These are phyloP conservation scores for Monosporozyma siamensis DNA, from an alignment of 805 yeast genomes.

Conservation along the genomic window DNA sequence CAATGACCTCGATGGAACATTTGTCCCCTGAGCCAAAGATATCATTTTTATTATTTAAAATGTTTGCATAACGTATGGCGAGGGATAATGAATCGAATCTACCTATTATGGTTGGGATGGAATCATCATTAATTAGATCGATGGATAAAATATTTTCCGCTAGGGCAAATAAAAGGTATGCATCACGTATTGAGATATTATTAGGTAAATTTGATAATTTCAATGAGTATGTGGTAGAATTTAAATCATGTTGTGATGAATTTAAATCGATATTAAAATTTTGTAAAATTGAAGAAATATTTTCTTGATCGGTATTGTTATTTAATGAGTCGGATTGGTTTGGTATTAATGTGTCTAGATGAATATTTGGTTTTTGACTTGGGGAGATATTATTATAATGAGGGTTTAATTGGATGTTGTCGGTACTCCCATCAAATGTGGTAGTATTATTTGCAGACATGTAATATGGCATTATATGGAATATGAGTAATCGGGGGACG, in stretches of 20 bases:
- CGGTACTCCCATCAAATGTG: slow-evolving; percentile 3
- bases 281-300: slow-evolving; percentile 25
- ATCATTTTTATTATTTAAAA: slow-evolving; percentile 33
- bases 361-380: slow-evolving; percentile 2
- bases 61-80: slow-evolving; percentile 36
- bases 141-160: slow-evolving; percentile 52
- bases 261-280: slow-evolving; percentile 17
- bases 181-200: slow-evolving; percentile 59
- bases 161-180: slow-evolving; percentile 55
- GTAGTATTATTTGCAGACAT: slow-evolving; percentile 2
- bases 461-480: background rate
- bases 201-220: slow-evolving; percentile 50
- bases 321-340: no score
- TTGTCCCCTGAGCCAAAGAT: slow-evolving; percentile 41
- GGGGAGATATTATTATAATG: slow-evolving; percentile 3
- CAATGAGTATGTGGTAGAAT: slow-evolving; percentile 23
- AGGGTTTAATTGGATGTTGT: slow-evolving; percentile 1
- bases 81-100: slow-evolving; percentile 36
- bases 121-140: slow-evolving; percentile 32
- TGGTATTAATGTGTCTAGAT: background rate
- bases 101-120: slow-evolving; percentile 30
- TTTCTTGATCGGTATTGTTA: no score
- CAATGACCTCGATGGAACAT: slow-evolving; percentile 34
- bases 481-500: no score
- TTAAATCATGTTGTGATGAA: slow-evolving; percentile 6